Conservation (phyloP, 1,139 yeast species). For the Debaryomyces psychrophilus region DNA sequence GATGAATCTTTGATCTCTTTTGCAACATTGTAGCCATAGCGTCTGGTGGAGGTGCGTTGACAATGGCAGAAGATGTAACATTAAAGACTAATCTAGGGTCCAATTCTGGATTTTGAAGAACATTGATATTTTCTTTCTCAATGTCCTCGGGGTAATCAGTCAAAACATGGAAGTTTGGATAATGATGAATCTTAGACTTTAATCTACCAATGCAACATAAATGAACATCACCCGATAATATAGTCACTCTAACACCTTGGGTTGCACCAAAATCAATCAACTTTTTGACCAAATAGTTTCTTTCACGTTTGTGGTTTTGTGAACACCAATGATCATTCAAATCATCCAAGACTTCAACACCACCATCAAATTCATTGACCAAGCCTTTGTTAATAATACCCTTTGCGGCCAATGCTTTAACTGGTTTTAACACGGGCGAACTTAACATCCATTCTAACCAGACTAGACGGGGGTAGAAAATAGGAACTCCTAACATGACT, state of each 20-base stretch:
- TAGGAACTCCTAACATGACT: conserved; percentile 90
- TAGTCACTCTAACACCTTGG: conserved; percentile 73
- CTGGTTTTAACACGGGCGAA: conserved; percentile 63
- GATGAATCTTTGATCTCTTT: conserved; percentile 70
- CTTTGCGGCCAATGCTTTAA: conserved; percentile 66
- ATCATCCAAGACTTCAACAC: conserved; percentile 87
- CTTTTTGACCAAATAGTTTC: conserved; percentile 61
- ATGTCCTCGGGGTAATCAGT: conserved; percentile 24
- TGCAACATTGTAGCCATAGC: conserved; percentile 74
- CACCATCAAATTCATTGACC: conserved; percentile 89
- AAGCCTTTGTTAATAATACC: conserved; percentile 70
- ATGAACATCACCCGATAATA: conserved; percentile 92
- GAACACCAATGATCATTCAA: conserved; percentile 98
- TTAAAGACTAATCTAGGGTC: conserved; percentile 83
- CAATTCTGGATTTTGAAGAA: conserved; percentile 55
- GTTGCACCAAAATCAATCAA: conserved; percentile 66
- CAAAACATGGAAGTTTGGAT: conserved; percentile 32
- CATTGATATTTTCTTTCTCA: conserved; percentile 38
- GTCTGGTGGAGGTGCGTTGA: conserved; percentile 91
- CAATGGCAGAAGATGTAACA: conserved; percentile 85
- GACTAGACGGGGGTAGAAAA: conserved; percentile 89
- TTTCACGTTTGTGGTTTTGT: conserved; percentile 73
- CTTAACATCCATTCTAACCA: conserved; percentile 81
- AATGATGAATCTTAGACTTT: conserved; percentile 57
- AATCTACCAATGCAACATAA: conserved; percentile 82